phyloP scores from a whole-genome alignment of 805 yeast species.

The Komagataella ulmi region DNA sequence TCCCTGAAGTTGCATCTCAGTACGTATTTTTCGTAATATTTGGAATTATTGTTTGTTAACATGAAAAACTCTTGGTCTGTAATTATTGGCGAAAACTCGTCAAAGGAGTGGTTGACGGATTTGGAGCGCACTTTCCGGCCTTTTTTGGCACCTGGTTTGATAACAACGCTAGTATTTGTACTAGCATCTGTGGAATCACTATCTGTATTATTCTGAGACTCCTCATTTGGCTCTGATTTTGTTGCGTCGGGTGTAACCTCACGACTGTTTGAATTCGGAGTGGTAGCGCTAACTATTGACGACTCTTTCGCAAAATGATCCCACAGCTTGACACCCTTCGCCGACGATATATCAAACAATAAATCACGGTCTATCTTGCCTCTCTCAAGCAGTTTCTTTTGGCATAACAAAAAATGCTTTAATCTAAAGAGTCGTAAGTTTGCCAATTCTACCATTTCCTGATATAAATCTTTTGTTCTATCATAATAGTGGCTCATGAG shows the following conservation, averaged over 20 bases:
- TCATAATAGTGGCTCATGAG: conserved; percentile 11
- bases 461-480: conserved; percentile 13
- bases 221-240: background rate
- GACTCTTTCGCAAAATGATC: conserved; percentile 8
- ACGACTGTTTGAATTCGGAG: background rate
- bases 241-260: background rate
- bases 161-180: background rate
- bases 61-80: conserved; percentile 18
- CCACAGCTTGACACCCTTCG: conserved; percentile 17
- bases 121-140: background rate
- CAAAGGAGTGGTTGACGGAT: conserved; percentile 5
- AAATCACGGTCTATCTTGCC: conserved; percentile 11
- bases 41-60: conserved; percentile 15
- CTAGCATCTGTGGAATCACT: background rate
- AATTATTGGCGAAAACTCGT: conserved; percentile 17
- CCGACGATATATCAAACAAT: conserved; percentile 13
- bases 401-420: conserved; percentile 18
- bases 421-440: conserved; percentile 16
- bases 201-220: background rate
- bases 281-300: background rate
- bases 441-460: conserved; percentile 13
- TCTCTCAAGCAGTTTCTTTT: conserved; percentile 11
- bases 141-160: background rate
- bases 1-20: conserved; percentile 4
- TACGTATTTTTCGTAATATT: conserved; percentile 11